A percentile compares a stretch with the other conserved stretches of the same genome.
Evolutionary conservation across 352 stramenopile genomes (phyloP).

Genomic region (Pythium rishiriense): DNA sequence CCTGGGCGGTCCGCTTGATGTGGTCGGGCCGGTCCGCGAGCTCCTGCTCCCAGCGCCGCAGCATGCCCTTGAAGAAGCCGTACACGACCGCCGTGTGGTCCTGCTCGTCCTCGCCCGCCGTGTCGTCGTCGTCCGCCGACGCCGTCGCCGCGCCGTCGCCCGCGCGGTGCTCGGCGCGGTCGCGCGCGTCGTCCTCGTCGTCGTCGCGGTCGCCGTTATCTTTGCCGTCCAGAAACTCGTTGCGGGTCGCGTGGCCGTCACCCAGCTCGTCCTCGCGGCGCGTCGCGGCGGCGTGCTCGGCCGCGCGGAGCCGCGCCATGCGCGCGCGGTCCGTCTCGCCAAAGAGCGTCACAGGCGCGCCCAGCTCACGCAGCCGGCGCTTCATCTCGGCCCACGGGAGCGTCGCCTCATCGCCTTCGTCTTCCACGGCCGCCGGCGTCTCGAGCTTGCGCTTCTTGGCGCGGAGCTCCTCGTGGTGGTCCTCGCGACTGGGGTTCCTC

Average conservation of each 20-base stretch:
- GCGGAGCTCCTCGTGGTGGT: neutral
- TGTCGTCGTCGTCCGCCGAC: slow-evolving; percentile 18
- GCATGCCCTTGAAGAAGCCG: slow-evolving; percentile 93
- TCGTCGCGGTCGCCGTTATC: slow-evolving; percentile 31
- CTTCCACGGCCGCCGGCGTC: neutral
- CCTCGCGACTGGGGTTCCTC: too few species aligned
- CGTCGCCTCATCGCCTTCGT: slow-evolving; percentile 31
- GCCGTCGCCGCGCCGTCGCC: slow-evolving; percentile 18
- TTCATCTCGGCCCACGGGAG: slow-evolving; percentile 80
- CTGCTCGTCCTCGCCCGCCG: slow-evolving; percentile 25
- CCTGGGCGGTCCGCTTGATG: slow-evolving; percentile 89
- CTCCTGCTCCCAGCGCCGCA: slow-evolving; percentile 94
- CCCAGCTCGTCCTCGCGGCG: slow-evolving; percentile 72
- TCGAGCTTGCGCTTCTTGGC: slow-evolving; percentile 55
- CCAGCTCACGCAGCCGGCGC: slow-evolving; percentile 73
- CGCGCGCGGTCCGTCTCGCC: slow-evolving; percentile 69
- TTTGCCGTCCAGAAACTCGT: slow-evolving; percentile 67
- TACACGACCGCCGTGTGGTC: slow-evolving; percentile 70
- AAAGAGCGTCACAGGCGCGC: slow-evolving; percentile 88
- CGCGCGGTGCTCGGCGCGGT: slow-evolving; percentile 20
- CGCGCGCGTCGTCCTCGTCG: slow-evolving; percentile 38
- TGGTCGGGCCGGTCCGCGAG: slow-evolving; percentile 84
- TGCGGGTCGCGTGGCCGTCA: slow-evolving; percentile 75
- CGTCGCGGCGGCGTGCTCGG: slow-evolving; percentile 66
- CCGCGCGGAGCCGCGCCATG: slow-evolving; percentile 59